These are phyloP conservation scores for Exsudoporus frostii DNA, from an alignment of 768 basidiomycete species.

Conservation along the genomic window DNA sequence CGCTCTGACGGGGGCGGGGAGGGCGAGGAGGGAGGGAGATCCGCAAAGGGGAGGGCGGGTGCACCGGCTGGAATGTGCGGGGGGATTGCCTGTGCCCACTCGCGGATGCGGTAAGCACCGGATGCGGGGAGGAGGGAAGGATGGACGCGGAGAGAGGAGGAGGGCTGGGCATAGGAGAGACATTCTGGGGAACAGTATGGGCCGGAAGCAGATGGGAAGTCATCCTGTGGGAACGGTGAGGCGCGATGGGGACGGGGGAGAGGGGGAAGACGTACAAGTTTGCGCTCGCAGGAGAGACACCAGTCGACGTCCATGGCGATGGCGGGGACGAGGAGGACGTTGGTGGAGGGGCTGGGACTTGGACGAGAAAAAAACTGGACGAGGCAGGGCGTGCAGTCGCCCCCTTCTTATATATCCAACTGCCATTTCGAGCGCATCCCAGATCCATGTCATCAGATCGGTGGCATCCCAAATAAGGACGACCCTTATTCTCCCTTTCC, in stretches of 20 bases:
- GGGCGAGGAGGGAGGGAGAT: slow-evolving; percentile 5
- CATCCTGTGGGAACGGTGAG: slow-evolving; percentile 16
- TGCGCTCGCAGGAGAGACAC: slow-evolving; percentile 65
- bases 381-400: slow-evolving; percentile 18
- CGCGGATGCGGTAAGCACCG: slow-evolving; percentile 17
- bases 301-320: slow-evolving; percentile 61
- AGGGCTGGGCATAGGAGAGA: slow-evolving; percentile 36
- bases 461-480: slow-evolving; percentile 7
- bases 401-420: slow-evolving; percentile 29
- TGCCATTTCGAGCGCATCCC: slow-evolving; percentile 18
- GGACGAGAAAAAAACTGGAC: slow-evolving; percentile 15
- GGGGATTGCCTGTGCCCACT: slow-evolving; percentile 33
- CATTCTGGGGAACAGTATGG: slow-evolving; percentile 57
- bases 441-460: slow-evolving; percentile 26
- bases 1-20: slow-evolving; percentile 5
- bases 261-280: slow-evolving; percentile 44
- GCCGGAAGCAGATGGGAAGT: slow-evolving; percentile 28
- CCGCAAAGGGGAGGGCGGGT: slow-evolving; percentile 27
- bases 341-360: background rate
- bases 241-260: background rate
- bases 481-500: slow-evolving; percentile 18
- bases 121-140: background rate
- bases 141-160: slow-evolving; percentile 20
- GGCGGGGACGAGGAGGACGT: background rate
- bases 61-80: slow-evolving; percentile 32